Base-by-base conservation (phyloP, 164 flowering plant species). In the Liquidambar formosana region DNA sequence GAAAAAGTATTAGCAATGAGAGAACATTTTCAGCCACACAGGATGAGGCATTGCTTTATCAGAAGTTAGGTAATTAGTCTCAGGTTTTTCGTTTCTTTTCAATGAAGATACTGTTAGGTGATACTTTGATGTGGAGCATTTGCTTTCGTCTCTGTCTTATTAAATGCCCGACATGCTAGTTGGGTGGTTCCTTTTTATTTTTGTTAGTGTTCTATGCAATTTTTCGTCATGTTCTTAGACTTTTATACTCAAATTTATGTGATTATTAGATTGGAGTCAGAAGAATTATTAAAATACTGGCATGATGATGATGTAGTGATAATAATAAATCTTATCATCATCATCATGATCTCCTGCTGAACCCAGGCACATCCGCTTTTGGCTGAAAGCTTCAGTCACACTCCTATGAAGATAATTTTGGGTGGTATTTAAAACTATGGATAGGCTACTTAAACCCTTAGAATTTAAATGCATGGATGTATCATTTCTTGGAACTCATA, bases 1-100 rank as follows among this genome's bases (percentile, higher is more conserved):
- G 97, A 15, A 95, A 89, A 80, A 92, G 99, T 72, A 93, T 93
- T 10, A 93, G 99, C 23, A 89, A 73, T 65, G 99, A 95, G 79
- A 86, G 99, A 74, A 95, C 97, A 64, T 95, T 95, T 82, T 71
- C 93, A 61, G 87, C 93, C 59, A 91, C 92, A 14, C 73, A 64
- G 2, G 82, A 91, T 63, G 88, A 85, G 71, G 73, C 79, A 65
- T 73, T 83, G 16, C 82, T 91, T 67, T 77, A 78, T 73, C 72
- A 82, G 57, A 94, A 84, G 76, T 68, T 94, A 74, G 97, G 97
- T 87, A 83, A 84, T 41, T 44, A 56, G 43, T 22, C 44, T 6
- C 57, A 26, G 25, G 41, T 3, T 21, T 64, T 45, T 21, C 56
- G 19, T 53, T 22, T 59, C 4, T 43, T 15, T 71, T 22, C 2